A percentile compares a stretch with the other conserved stretches of the same genome.
Conservation (phyloP, 208 protist genomes). For the Naegleria fowleri region DNA sequence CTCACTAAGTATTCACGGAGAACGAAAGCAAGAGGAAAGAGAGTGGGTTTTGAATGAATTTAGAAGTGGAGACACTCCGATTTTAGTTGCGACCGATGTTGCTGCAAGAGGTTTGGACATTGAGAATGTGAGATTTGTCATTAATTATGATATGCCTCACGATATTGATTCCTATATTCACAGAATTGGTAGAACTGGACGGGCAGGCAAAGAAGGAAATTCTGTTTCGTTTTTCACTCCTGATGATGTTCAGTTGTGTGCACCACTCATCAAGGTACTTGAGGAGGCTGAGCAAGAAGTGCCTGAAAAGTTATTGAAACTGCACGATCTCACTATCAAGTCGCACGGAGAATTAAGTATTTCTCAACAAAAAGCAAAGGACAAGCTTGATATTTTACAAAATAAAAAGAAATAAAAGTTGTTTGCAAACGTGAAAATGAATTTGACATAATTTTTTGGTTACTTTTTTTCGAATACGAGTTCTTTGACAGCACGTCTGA, state of each 20-base stretch:
- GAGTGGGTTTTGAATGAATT: constrained; percentile 80
- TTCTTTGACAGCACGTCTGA: no score
- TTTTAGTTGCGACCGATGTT: constrained; percentile 83
- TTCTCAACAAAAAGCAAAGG: background rate
- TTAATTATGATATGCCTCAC: constrained; percentile 98
- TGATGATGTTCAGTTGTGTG: background rate
- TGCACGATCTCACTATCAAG: background rate
- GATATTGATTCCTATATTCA: constrained; percentile 97
- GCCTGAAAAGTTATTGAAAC: background rate
- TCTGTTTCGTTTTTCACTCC: constrained; percentile 25
- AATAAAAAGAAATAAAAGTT: background rate
- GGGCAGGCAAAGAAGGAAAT: constrained; percentile 51
- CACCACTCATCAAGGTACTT: background rate
- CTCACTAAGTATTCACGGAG: constrained; percentile 74
- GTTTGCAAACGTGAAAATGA: no score
- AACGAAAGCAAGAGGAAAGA: constrained; percentile 77
- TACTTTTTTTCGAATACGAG: no score
- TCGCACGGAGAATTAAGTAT: background rate
- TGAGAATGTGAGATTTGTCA: constrained; percentile 93
- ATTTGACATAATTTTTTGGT: no score
- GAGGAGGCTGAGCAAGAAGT: background rate
- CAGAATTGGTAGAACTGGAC: constrained; percentile 85
- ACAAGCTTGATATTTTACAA: background rate
- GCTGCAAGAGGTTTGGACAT: constrained; percentile 92
- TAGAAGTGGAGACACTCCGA: constrained; percentile 47